Evolutionary conservation across 495 filamentous ascomycete species (phyloP).

Genomic region (Penicillium chermesinum): DNA sequence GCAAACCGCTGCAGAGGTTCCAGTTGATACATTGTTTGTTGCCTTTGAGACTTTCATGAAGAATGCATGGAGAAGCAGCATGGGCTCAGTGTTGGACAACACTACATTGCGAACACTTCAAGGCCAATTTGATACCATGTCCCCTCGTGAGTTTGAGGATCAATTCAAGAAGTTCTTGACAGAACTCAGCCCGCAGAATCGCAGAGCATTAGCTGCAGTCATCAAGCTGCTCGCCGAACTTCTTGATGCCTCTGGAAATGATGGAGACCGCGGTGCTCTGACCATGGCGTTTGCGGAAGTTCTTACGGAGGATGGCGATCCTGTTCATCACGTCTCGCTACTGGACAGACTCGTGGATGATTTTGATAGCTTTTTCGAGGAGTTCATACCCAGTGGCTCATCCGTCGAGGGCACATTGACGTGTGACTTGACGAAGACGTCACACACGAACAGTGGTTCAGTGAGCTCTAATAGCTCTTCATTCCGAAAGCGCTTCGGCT

Average conservation of each 20-base stretch:
- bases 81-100: slow-evolving; percentile 72
- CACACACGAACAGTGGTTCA: slow-evolving; percentile 50
- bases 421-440: slow-evolving; percentile 44
- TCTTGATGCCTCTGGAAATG: slow-evolving; percentile 89
- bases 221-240: slow-evolving; percentile 84
- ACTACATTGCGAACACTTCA: slow-evolving; percentile 65
- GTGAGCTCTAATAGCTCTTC: slow-evolving; percentile 74
- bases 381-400: slow-evolving; percentile 48
- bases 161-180: slow-evolving; percentile 70
- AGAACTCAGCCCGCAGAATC: slow-evolving; percentile 87
- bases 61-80: slow-evolving; percentile 81
- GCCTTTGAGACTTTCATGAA: slow-evolving; percentile 93
- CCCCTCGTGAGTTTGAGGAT: slow-evolving; percentile 76
- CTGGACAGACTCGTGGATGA: slow-evolving; percentile 92
- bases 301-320: slow-evolving; percentile 68
- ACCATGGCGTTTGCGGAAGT: slow-evolving; percentile 89
- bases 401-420: slow-evolving; percentile 39
- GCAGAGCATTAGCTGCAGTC: slow-evolving; percentile 76
- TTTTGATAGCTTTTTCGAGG: slow-evolving; percentile 80
- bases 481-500: slow-evolving; percentile 74
- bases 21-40: slow-evolving; percentile 84
- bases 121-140: slow-evolving; percentile 64
- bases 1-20: slow-evolving; percentile 66
- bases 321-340: slow-evolving; percentile 81
- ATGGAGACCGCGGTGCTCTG: slow-evolving; percentile 84